A percentile compares a stretch with the other conserved stretches of the same genome.
phyloP scores from a whole-genome alignment of 305 asterid species.

The Fraxinus angustifolia region DNA sequence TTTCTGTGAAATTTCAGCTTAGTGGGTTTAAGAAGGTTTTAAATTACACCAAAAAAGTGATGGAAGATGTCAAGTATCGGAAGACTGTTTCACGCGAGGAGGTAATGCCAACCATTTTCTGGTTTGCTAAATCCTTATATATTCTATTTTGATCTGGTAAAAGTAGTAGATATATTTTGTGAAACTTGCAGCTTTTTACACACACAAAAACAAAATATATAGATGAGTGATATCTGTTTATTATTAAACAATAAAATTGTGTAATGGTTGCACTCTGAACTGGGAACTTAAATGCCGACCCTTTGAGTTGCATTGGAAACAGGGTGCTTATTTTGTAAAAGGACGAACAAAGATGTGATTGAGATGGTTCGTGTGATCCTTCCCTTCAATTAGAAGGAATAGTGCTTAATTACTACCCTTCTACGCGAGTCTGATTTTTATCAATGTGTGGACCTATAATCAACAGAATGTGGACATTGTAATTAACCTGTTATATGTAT shows the following conservation, averaged over 20 bases:
- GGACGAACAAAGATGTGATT: background rate
- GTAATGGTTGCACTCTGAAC: background rate
- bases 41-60: slow-evolving; percentile 87
- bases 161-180: background rate
- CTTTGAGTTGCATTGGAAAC: background rate
- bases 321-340: background rate
- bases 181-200: background rate
- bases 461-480: slow-evolving; percentile 3
- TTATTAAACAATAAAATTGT: background rate
- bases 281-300: background rate
- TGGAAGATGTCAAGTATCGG: slow-evolving; percentile 85
- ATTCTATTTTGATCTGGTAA: slow-evolving; percentile 3
- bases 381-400: background rate
- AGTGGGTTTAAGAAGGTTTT: slow-evolving; percentile 99
- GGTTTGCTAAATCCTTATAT: background rate
- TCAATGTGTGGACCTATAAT: background rate
- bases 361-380: background rate
- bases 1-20: slow-evolving; percentile 63
- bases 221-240: background rate
- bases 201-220: background rate
- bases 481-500: background rate
- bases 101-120: slow-evolving; percentile 42
- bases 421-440: background rate
- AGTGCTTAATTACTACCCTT: background rate
- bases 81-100: slow-evolving; percentile 90